Percentiles rank a stretch among this genome's conserved stretches.
These are phyloP conservation scores for Cyclotella distinguenda DNA, from an alignment of 108 stramenopile species.

Conservation along the genomic window DNA sequence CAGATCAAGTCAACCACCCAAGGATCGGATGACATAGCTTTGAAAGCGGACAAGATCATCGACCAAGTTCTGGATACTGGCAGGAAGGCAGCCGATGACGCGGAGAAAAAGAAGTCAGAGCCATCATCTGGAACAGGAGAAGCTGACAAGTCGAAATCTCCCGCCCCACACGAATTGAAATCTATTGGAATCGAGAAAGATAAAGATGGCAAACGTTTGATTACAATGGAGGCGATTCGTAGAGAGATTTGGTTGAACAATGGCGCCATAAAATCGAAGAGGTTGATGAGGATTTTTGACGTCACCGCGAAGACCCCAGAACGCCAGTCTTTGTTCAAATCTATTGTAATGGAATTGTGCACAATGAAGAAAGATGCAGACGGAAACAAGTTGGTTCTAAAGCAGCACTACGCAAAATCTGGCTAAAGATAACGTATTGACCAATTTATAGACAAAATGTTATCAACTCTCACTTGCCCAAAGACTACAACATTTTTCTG, in stretches of 20 bases:
- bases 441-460: too few species aligned
- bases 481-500: too few species aligned
- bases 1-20: constrained; percentile 7
- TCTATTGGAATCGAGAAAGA: constrained; percentile 55
- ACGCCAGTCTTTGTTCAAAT: constrained; percentile 57
- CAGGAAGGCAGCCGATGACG: constrained; percentile 53
- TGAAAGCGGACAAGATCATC: constrained; percentile 47
- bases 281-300: constrained; percentile 79
- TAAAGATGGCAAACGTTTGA: constrained; percentile 72
- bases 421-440: background rate
- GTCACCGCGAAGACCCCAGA: constrained; percentile 68
- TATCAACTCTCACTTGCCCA: too few species aligned
- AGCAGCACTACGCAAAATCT: constrained; percentile 76
- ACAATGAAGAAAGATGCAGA: constrained; percentile 68
- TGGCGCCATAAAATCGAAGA: constrained; percentile 71
- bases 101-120: constrained; percentile 23
- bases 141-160: constrained; percentile 3
- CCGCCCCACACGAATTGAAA: constrained; percentile 10
- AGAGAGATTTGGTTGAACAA: constrained; percentile 84
- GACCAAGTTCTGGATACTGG: constrained; percentile 57
- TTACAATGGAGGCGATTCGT: constrained; percentile 72
- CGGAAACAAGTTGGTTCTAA: constrained; percentile 76
- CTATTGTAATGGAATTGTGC: constrained; percentile 72
- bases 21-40: constrained; percentile 24
- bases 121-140: constrained; percentile 17